These are phyloP conservation scores for Kondoa malvinella DNA, from an alignment of 768 basidiomycete genomes.

Conservation along the genomic window DNA sequence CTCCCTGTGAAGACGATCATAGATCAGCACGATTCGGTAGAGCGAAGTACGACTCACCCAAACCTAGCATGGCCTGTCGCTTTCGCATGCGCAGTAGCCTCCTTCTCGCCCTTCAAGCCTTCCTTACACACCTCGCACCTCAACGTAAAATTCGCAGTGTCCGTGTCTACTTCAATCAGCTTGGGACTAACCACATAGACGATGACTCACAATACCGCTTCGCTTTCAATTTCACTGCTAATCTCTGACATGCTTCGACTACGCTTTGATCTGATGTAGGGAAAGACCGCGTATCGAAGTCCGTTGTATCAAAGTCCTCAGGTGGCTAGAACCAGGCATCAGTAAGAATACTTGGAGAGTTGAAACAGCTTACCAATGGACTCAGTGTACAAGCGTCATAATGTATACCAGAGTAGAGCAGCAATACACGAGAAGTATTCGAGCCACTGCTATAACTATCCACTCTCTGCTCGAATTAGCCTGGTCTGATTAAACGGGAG, in stretches of 20 bases:
- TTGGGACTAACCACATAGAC: conserved; percentile 49
- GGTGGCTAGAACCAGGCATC: neutral
- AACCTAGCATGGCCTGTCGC: conserved; percentile 71
- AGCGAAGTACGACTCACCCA: conserved; percentile 31
- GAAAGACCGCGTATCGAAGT: conserved; percentile 13
- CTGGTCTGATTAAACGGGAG: conserved; percentile 2
- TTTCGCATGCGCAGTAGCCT: conserved; percentile 69
- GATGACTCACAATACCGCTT: conserved; percentile 72
- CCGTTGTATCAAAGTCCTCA: neutral
- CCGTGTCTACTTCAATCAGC: neutral
- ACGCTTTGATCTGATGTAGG: conserved; percentile 41
- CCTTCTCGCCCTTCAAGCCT: conserved; percentile 86
- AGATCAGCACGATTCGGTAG: neutral
- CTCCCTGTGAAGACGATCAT: neutral
- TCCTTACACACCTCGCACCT: conserved; percentile 52
- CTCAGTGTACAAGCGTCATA: conserved; percentile 14
- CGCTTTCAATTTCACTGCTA: conserved; percentile 53
- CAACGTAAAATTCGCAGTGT: conserved; percentile 1
- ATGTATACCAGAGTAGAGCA: conserved; percentile 88
- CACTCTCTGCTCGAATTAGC: conserved; percentile 16
- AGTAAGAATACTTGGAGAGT: neutral
- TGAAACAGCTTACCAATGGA: neutral
- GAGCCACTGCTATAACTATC: neutral
- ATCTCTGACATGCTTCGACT: conserved; percentile 39
- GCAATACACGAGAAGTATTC: conserved; percentile 39